Conservation (phyloP, 345 rosid species). For the Salix viminalis region DNA sequence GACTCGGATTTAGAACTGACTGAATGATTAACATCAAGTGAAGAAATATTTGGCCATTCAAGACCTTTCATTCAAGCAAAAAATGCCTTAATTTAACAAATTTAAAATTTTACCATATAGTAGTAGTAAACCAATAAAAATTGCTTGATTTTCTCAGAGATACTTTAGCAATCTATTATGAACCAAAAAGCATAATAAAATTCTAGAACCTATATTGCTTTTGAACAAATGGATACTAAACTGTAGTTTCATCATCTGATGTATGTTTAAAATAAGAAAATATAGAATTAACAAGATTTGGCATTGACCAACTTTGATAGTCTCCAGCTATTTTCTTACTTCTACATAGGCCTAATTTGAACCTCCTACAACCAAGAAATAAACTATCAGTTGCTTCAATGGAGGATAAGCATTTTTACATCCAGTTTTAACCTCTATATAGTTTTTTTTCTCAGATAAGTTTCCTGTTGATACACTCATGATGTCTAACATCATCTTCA, state of each 20-base stretch:
- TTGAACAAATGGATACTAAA: background rate
- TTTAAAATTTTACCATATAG: no score
- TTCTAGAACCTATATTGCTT: background rate
- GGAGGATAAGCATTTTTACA: background rate
- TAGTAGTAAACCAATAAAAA: background rate
- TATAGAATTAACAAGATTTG: background rate
- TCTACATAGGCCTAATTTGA: background rate
- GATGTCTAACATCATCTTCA: background rate
- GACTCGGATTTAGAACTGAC: background rate
- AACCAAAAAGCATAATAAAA: background rate
- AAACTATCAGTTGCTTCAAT: background rate
- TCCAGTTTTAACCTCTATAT: background rate
- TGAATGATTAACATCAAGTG: background rate
- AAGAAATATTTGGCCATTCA: background rate
- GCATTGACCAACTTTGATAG: background rate
- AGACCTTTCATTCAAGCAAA: background rate
- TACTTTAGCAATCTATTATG: background rate
- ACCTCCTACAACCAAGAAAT: background rate
- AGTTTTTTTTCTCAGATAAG: background rate
- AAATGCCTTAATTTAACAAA: background rate
- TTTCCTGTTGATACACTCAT: background rate
- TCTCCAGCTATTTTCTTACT: background rate
- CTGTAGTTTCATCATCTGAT: background rate
- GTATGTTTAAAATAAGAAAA: background rate
- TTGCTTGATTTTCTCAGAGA: background rate